A percentile compares a stretch with the other conserved stretches of the same genome.
Conservation (phyloP, 1,284 basidiomycete genomes). For the Trametes hirsuta region DNA sequence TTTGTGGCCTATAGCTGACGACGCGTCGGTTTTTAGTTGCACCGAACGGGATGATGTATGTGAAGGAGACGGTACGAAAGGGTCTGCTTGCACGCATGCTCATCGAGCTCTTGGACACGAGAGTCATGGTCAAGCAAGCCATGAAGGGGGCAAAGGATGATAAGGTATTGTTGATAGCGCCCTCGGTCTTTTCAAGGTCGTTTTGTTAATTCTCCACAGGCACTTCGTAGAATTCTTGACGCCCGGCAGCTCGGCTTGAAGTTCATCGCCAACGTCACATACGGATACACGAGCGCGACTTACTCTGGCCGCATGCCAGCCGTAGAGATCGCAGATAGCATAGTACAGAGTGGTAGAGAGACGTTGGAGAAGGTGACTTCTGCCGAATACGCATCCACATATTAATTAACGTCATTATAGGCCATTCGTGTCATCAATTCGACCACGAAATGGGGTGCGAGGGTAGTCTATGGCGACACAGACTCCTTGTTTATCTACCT, state of each 20-base stretch:
- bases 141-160: constrained; percentile 85
- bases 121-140: constrained; percentile 96
- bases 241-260: constrained; percentile 90
- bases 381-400: neutral
- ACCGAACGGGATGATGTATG: constrained; percentile 94
- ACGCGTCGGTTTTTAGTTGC: constrained; percentile 61
- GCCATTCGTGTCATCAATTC: constrained; percentile 85
- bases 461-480: constrained; percentile 97
- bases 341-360: constrained; percentile 95
- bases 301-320: constrained; percentile 98
- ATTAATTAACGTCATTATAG: constrained; percentile 41
- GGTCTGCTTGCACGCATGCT: constrained; percentile 93
- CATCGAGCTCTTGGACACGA: constrained; percentile 90
- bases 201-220: constrained; percentile 46
- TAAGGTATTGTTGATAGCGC: constrained; percentile 53
- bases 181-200: neutral
- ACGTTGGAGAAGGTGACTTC: constrained; percentile 85
- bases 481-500: constrained; percentile 94
- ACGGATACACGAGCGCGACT: constrained; percentile 93
- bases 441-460: constrained; percentile 84
- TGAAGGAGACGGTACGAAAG: constrained; percentile 83
- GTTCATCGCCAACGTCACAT: constrained; percentile 89
- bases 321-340: constrained; percentile 97
- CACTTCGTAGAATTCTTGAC: constrained; percentile 75
- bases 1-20: neutral